These are phyloP conservation scores for Trapa incisa DNA, from an alignment of 345 rosid species.

Conservation along the genomic window DNA sequence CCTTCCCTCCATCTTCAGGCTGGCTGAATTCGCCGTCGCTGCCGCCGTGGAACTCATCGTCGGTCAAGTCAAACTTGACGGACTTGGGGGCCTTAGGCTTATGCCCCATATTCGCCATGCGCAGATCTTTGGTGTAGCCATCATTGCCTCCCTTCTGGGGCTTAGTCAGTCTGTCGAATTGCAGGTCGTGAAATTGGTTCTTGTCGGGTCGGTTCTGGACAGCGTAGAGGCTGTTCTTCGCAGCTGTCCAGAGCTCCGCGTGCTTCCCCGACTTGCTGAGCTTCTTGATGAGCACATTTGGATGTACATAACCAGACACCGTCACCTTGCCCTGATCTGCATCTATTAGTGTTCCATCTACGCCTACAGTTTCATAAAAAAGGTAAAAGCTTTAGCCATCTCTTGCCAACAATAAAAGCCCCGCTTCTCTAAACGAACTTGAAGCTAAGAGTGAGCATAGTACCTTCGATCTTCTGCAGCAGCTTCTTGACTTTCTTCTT, in stretches of 20 bases:
- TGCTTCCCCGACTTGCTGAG: conserved; percentile 80
- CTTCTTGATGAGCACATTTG: conserved; percentile 53
- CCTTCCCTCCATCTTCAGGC: conserved; percentile 15
- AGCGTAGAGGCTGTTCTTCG: conserved; percentile 28
- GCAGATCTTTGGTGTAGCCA: conserved; percentile 25
- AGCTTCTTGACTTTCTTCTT: conserved; percentile 66
- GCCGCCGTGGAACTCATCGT: conserved; percentile 35
- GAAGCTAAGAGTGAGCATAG: background rate
- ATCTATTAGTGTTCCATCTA: conserved; percentile 44
- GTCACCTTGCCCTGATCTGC: conserved; percentile 80
- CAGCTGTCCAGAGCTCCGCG: conserved; percentile 65
- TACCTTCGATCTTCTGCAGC: conserved; percentile 73
- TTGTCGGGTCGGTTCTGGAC: conserved; percentile 20
- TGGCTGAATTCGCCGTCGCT: conserved; percentile 32
- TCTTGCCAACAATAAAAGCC: background rate
- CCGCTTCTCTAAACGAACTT: too few relatives aligned
- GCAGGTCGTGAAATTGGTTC: conserved; percentile 46
- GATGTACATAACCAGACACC: conserved; percentile 78
- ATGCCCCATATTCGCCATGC: conserved; percentile 9
- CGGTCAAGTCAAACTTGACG: conserved; percentile 46
- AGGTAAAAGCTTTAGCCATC: background rate
- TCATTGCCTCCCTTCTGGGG: conserved; percentile 42
- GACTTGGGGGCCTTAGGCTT: conserved; percentile 50
- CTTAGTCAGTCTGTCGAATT: conserved; percentile 24
- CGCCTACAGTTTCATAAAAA: conserved; percentile 32